A percentile compares a stretch with the other conserved stretches of the same genome.
Conservation (phyloP, 2,329 filamentous ascomycete species). For the Lasiodiplodia sp. region DNA sequence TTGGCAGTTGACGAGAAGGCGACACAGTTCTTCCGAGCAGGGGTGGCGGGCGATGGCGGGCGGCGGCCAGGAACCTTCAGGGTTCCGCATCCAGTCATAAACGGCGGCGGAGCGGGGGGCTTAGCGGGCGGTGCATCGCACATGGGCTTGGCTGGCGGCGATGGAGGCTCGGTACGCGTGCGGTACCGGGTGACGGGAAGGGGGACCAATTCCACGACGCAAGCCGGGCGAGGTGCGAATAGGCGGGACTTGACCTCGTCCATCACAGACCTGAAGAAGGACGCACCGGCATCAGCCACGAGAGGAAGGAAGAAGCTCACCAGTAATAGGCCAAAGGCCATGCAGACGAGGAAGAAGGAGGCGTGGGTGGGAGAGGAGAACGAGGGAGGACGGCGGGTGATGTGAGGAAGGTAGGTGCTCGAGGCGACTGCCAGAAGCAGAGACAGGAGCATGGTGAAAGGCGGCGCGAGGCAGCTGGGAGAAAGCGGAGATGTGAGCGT, state of each 20-base stretch:
- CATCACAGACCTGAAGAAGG: background rate
- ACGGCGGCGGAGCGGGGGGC: background rate
- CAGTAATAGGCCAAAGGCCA: background rate
- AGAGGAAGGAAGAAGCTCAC: background rate
- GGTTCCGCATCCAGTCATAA: constrained; percentile 4
- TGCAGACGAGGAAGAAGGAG: background rate
- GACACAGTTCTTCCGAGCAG: constrained; percentile 3
- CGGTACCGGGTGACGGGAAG: background rate
- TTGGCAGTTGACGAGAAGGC: background rate
- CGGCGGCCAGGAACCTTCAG: background rate
- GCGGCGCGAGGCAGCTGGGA: background rate
- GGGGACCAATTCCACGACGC: background rate
- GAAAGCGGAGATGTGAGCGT: background rate
- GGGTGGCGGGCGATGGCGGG: background rate
- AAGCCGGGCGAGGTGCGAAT: background rate
- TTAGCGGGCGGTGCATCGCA: background rate
- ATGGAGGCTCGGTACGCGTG: background rate
- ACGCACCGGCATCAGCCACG: background rate
- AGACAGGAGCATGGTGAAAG: background rate
- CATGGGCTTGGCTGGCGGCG: background rate
- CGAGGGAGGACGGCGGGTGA: background rate
- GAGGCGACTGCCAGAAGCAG: background rate
- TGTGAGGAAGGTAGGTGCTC: background rate
- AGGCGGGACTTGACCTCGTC: constrained; percentile 4
- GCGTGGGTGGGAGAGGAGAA: background rate